Evolutionary conservation across 768 basidiomycete genomes (phyloP), one percentile per base, ranked within the genome.

Genomic region (Tricholoma matsutake): DNA sequence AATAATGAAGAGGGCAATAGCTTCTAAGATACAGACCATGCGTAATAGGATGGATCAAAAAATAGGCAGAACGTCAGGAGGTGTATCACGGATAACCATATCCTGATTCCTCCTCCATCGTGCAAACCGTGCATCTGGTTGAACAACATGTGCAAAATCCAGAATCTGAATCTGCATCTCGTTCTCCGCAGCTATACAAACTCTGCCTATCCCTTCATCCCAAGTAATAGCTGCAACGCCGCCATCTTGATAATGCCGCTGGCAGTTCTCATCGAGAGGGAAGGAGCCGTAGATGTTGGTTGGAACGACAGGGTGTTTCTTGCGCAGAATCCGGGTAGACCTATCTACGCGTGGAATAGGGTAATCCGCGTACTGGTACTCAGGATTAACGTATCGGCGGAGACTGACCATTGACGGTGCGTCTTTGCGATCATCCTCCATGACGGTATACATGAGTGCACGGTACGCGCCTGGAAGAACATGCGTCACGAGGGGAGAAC

Each of bases 201-300:
- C 75, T 39, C 86, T 77, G 3, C 87, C 87, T 11, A 82, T 83
- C 22, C 78, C 75, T 69, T 89, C 87, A 62, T 90, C 88, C 85
- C 85, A 90, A 6, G 83, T 76, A 34, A 88, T 78, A 16, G 83
- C 76, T n/a, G 72, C 70, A 35, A 86, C 68, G 8, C 79, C 81
- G 3, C 57, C 64, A 34, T 54, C 66, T n/a, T 60, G 29, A 56
- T 65, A 69, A 11, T 61, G 49, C 14, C 47, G 49, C 60, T 61
- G 64, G 13, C 32, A 57, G 6, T 59, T 55, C 25, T 52, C 64
- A 53, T 60, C 56, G 16, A 62, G 41, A 10, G 60, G 32, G 25
- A 70, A 47, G 28, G 62, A 54, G 35, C 41, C 22, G 31, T 64
- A 69, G 13, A 62, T 58, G 16, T 67, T 64, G 16, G 7, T 35